Evolutionary conservation across 2,329 filamentous ascomycete genomes (phyloP), one percentile per base, ranked within the genome.

Genomic region (Sordariomycetes sp.): DNA sequence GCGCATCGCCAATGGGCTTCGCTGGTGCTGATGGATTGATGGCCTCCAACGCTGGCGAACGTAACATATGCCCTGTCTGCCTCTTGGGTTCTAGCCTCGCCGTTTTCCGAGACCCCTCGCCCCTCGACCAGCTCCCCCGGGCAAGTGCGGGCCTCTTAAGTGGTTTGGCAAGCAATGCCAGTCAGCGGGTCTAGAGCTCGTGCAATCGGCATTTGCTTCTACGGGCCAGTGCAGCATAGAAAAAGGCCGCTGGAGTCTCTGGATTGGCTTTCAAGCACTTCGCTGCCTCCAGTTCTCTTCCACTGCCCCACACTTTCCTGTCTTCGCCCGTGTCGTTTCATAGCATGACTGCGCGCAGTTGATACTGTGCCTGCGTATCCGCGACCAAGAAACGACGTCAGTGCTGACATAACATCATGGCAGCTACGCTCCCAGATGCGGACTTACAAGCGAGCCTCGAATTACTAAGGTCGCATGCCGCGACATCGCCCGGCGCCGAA

Each of bases 401-500:
- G 55, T 56, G 48, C 55, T 56, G 48, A 56, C 48, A 56, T 54
- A 57, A 53, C 56, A 50, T 48, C 34, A 48, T 54, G 35, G 22
- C 20, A 56, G 55, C 32, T 22, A 25, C 25, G 17, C 22, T 48
- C 10, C 51, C 51, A 61, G 62, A 63, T 60, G 60, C 57, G 50
- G 70, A 73, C 59, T 62, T 74, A 63, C 70, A 68, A 65, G 71
- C 70, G 63, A 72, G 74, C 65, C 70, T 74, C 63, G 71, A 74
- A 66, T 68, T 74, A 59, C 62, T 74, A 52, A 60, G 58, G 50
- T 70, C 64, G 62, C 62, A 62, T 64, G 67, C 57, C 61, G 53
- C 67, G 50, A 63, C 69, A n/a, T 65, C 66, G 52, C 64, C 66
- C 53, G 59, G 68, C 48, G 61, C 59, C 34, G 61, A 60, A 62